A percentile compares a stretch with the other conserved stretches of the same genome.
phyloP scores from a whole-genome alignment of 176 grass and related monocot species.

The Oryza punctata region DNA sequence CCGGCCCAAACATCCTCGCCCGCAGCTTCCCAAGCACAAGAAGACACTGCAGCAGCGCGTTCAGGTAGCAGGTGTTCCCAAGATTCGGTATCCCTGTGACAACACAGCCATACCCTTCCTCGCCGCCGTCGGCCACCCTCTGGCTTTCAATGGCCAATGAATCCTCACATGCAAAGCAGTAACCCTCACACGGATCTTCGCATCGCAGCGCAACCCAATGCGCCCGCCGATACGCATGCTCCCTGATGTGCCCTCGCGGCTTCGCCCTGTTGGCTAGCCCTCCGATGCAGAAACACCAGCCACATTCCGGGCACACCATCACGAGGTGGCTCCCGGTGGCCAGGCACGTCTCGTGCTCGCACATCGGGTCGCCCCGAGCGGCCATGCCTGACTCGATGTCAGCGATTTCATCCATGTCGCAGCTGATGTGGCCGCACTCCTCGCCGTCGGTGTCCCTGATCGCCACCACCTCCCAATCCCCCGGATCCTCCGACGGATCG shows the following conservation, averaged over 20 bases:
- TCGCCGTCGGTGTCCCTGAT: conserved; percentile 6
- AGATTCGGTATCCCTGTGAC: conserved; percentile 68
- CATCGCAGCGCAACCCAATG: conserved; percentile 57
- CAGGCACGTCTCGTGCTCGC: background rate
- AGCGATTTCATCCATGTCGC: no score
- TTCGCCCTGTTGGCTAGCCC: no score
- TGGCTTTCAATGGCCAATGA: background rate
- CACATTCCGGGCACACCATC: conserved; percentile 75
- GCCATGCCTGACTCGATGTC: no score
- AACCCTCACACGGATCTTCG: conserved; percentile 38
- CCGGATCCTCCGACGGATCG: background rate
- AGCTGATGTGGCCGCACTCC: conserved; percentile 19
- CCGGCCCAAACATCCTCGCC: conserved; percentile 34
- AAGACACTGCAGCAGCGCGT: conserved; percentile 80
- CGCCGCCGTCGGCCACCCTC: background rate
- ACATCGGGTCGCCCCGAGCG: no score
- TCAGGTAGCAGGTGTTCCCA: conserved; percentile 76
- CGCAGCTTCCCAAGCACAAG: conserved; percentile 61
- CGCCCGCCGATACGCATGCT: conserved; percentile 43
- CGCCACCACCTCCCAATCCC: background rate
- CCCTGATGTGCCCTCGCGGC: conserved; percentile 32
- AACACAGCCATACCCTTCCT: background rate
- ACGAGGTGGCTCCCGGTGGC: background rate
- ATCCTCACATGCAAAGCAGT: conserved; percentile 66
- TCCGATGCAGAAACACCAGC: conserved; percentile 39